A percentile compares a stretch with the other conserved stretches of the same genome.
Conservation (phyloP, 768 basidiomycete species). For the Boletellus ananas region DNA sequence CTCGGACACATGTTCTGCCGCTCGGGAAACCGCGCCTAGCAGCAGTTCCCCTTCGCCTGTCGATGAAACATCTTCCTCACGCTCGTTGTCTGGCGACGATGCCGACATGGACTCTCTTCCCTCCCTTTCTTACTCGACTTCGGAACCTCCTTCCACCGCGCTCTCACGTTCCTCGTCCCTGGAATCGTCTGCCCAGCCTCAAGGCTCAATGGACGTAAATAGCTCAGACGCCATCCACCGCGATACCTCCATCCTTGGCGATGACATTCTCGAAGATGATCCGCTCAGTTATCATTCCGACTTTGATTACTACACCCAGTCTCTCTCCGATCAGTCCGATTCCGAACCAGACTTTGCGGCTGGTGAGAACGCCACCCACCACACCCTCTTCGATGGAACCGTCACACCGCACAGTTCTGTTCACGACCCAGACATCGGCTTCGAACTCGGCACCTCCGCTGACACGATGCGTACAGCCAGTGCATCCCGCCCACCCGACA, state of each 20-base stretch:
- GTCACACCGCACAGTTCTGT: conserved; percentile 21
- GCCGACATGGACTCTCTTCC: conserved; percentile 33
- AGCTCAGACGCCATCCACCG: conserved; percentile 11
- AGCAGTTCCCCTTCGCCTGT: conserved; percentile 5
- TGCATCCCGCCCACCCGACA: neutral
- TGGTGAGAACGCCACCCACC: neutral
- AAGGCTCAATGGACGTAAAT: conserved; percentile 17
- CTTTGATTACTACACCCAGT: conserved; percentile 35
- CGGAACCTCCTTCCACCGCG: conserved; percentile 33
- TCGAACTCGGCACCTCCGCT: conserved; percentile 45
- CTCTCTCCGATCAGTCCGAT: conserved; percentile 30
- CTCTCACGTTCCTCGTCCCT: conserved; percentile 44
- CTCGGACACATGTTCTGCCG: conserved; percentile 5
- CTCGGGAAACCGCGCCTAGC: conserved; percentile 6
- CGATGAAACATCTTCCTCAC: conserved; percentile 22
- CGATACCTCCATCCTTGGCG: conserved; percentile 1
- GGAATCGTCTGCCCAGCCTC: conserved; percentile 32
- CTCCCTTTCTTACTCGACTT: conserved; percentile 30
- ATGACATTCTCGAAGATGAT: conserved; percentile 22
- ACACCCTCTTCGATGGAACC: conserved; percentile 9
- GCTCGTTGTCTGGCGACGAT: conserved; percentile 21
- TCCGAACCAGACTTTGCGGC: conserved; percentile 22
- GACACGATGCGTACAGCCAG: conserved; percentile 27
- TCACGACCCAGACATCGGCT: conserved; percentile 23
- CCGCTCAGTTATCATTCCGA: conserved; percentile 35